Evolutionary conservation across 345 rosid species (phyloP), one percentile per base, ranked within the genome.

Genomic region (Pistacia integerrima): DNA sequence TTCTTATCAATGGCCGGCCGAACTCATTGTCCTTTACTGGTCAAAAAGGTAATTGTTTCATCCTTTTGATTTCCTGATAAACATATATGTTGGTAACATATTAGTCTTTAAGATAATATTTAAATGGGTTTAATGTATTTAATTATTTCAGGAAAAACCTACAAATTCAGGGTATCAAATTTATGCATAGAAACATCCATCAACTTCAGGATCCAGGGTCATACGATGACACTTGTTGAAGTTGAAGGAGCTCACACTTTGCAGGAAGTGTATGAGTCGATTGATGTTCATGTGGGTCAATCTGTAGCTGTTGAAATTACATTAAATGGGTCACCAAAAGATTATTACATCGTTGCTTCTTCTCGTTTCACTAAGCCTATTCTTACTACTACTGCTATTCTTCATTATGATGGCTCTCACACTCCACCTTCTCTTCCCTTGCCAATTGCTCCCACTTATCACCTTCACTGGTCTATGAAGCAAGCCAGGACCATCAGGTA

Each of bases 401-500:
- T 95, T 38, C 91, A 84, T 68, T 95, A 95, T 67, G 76, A 78
- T n/a, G 94, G 94, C 60, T 90, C 98, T 46, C 64, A 62, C 10
- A 82, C 85, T 61, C 84, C 86, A 0, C 83, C 85, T n/a, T 84
- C 89, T 46, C 70, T 80, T 5, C 90, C 92, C 2, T 74, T 90
- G 72, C 99, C 96, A 22, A 30, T 78, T 18, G 94, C 85, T 69
- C 99, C 98, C 4, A 89, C 91, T 36, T 86, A 84, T 35, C 90
- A 95, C 7, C 61, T 90, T 49, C 96, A 95, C 68, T 91, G 92
- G 94, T 67, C 71, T 4, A 74, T 74, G 71, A 85, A 92, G 83
- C 99, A 95, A 83, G 99, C 99, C 63, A 87, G 96, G 73, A 91
- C 99, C 74, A 82, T 87, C n/a, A 90, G 92, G 97, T 91, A 28